phyloP scores from a whole-genome alignment of 306 rosid genomes.

The Gynostemma pentaphyllum region DNA sequence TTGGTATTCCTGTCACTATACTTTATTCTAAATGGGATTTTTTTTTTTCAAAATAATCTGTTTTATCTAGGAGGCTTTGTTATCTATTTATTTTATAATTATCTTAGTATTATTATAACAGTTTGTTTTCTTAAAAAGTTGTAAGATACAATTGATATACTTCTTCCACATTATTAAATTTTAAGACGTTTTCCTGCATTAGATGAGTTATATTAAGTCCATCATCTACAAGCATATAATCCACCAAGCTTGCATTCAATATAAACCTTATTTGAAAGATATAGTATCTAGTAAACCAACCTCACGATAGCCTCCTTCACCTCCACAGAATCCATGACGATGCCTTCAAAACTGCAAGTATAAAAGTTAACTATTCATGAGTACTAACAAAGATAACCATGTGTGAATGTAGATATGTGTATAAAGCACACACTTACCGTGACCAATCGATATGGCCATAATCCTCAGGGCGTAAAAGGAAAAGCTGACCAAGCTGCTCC shows the following conservation, averaged over 20 bases:
- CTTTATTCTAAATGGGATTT: neutral
- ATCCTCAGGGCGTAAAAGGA: slow-evolving; percentile 36
- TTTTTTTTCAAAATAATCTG: neutral
- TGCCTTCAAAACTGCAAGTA: slow-evolving; percentile 70
- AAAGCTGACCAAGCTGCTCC: slow-evolving; percentile 57
- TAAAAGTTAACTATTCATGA: slow-evolving; percentile 1
- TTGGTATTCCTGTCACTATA: neutral
- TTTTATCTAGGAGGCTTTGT: neutral
- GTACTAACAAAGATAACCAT: neutral
- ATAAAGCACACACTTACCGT: slow-evolving; percentile 34
- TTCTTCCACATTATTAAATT: neutral
- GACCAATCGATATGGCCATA: slow-evolving; percentile 69
- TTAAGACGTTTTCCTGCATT: neutral
- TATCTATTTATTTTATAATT: neutral
- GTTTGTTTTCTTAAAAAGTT: neutral
- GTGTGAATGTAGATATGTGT: neutral
- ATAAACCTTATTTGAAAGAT: neutral
- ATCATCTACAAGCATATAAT: neutral
- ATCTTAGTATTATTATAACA: neutral
- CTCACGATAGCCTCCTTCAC: slow-evolving; percentile 69
- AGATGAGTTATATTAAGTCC: neutral
- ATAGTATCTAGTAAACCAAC: slow-evolving; percentile 21
- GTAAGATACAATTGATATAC: neutral
- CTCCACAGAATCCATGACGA: slow-evolving; percentile 64
- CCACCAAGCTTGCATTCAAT: neutral